phyloP scores from a whole-genome alignment of 306 rosid genomes.

The Vigna radiata region DNA sequence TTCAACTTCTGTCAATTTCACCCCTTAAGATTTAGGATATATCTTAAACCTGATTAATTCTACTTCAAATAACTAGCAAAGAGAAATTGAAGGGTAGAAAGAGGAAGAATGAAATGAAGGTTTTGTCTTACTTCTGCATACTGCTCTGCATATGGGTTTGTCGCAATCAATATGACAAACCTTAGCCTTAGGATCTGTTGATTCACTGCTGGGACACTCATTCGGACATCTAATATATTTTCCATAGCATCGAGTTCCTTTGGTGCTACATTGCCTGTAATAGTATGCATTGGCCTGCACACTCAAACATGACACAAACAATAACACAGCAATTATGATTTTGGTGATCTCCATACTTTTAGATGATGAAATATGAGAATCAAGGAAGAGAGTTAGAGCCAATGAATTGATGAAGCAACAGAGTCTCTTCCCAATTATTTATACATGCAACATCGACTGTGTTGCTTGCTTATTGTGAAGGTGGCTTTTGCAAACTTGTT shows the following conservation, averaged over 20 bases:
- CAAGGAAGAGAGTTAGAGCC: neutral
- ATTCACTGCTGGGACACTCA: slow-evolving; percentile 42
- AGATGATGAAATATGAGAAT: neutral
- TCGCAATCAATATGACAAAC: slow-evolving; percentile 51
- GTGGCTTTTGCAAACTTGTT: slow-evolving; percentile 40
- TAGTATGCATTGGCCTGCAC: slow-evolving; percentile 40
- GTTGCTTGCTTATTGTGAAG: slow-evolving; percentile 35
- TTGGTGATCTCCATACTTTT: slow-evolving; percentile 34
- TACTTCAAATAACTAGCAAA: neutral
- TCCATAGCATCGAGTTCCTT: slow-evolving; percentile 36
- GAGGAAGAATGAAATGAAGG: neutral
- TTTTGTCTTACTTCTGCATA: slow-evolving; percentile 45
- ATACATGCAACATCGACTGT: slow-evolving; percentile 24
- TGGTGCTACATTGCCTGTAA: slow-evolving; percentile 4
- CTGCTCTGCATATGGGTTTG: slow-evolving; percentile 53
- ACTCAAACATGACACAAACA: slow-evolving; percentile 35
- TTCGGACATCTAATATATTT: slow-evolving; percentile 35
- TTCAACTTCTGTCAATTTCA: neutral
- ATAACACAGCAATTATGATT: slow-evolving; percentile 3
- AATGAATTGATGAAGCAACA: slow-evolving; percentile 6
- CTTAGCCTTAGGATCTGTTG: slow-evolving; percentile 53
- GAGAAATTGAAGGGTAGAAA: neutral
- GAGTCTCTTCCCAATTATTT: slow-evolving; percentile 21
- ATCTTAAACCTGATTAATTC: too few species aligned
- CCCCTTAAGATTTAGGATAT: too few species aligned